Evolutionary conservation across 768 basidiomycete species (phyloP).

Genomic region (Daedaleopsis nitida): DNA sequence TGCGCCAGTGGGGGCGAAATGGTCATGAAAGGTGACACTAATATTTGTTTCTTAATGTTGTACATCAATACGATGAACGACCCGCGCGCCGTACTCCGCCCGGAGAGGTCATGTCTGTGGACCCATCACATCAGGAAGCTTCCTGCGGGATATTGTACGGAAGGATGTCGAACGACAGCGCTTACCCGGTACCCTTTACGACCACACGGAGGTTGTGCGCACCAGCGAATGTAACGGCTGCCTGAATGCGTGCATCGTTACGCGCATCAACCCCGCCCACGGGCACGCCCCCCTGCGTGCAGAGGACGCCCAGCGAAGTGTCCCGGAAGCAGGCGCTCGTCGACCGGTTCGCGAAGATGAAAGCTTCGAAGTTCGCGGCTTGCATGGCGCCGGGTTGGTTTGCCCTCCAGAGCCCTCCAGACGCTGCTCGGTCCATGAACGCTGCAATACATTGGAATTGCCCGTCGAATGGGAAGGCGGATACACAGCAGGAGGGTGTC

Average conservation of each 20-base stretch:
- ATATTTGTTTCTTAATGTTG: slow-evolving; percentile 42
- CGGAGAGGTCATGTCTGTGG: slow-evolving; percentile 15
- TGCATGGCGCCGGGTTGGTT: slow-evolving; percentile 45
- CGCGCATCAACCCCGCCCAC: slow-evolving; percentile 31
- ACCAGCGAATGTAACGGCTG: slow-evolving; percentile 29
- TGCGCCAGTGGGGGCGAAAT: slow-evolving; percentile 38
- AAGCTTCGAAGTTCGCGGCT: slow-evolving; percentile 35
- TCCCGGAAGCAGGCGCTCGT: slow-evolving; percentile 55
- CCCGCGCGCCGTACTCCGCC: slow-evolving; percentile 31
- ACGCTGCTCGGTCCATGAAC: slow-evolving; percentile 34
- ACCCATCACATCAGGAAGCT: not conserved
- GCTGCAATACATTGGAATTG: slow-evolving; percentile 37
- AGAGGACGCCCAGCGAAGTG: slow-evolving; percentile 40
- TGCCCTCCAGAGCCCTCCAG: slow-evolving; percentile 49
- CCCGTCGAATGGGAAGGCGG: slow-evolving; percentile 35
- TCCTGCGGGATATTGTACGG: not conserved
- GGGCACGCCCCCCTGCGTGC: slow-evolving; percentile 47
- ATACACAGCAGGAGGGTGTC: slow-evolving; percentile 46
- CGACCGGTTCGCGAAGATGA: slow-evolving; percentile 44
- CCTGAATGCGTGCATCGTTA: slow-evolving; percentile 31
- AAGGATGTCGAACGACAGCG: not conserved
- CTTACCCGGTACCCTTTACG: slow-evolving; percentile 32
- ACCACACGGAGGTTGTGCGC: slow-evolving; percentile 28
- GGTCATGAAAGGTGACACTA: slow-evolving; percentile 34
- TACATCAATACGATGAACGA: slow-evolving; percentile 42